Percentiles rank a stretch among this genome's conserved stretches.
These are phyloP conservation scores for Pythium rishiriense DNA, from an alignment of 352 stramenopile genomes.

Conservation along the genomic window DNA sequence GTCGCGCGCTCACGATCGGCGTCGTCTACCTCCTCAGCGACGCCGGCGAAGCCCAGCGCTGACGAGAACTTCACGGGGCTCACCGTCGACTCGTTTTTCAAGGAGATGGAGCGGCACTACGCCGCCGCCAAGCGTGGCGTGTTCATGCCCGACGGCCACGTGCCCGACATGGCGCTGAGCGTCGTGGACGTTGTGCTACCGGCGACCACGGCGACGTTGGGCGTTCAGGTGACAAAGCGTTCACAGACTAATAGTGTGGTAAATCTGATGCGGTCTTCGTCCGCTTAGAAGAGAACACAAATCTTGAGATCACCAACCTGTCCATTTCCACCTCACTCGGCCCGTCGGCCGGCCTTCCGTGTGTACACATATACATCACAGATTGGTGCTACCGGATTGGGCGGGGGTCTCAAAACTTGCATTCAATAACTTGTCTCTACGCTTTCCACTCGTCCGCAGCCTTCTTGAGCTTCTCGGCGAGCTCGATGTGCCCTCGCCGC, in stretches of 20 bases:
- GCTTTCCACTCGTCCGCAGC: slow-evolving; percentile 59
- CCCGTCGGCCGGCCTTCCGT: no score
- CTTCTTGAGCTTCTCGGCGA: slow-evolving; percentile 76
- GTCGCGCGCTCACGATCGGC: background rate
- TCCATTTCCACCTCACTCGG: no score
- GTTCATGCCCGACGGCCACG: slow-evolving; percentile 42
- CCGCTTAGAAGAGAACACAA: background rate
- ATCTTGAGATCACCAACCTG: no score
- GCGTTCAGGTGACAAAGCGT: background rate
- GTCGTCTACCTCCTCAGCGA: background rate
- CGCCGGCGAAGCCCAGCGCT: background rate
- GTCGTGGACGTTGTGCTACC: slow-evolving; percentile 41
- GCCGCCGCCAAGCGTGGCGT: slow-evolving; percentile 46
- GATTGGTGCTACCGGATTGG: no score
- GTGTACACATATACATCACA: no score
- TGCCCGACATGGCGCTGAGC: slow-evolving; percentile 57
- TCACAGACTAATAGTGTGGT: background rate
- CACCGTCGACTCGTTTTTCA: slow-evolving; percentile 62
- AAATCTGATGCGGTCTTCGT: background rate
- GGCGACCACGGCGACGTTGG: slow-evolving; percentile 7
- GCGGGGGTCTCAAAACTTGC: no score
- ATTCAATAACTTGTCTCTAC: no score
- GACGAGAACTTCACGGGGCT: slow-evolving; percentile 36
- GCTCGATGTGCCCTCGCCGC: slow-evolving; percentile 55
- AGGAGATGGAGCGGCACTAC: slow-evolving; percentile 52